These are phyloP conservation scores for Cornus controversa DNA, from an alignment of 148 eudicot genomes.

Conservation along the genomic window DNA sequence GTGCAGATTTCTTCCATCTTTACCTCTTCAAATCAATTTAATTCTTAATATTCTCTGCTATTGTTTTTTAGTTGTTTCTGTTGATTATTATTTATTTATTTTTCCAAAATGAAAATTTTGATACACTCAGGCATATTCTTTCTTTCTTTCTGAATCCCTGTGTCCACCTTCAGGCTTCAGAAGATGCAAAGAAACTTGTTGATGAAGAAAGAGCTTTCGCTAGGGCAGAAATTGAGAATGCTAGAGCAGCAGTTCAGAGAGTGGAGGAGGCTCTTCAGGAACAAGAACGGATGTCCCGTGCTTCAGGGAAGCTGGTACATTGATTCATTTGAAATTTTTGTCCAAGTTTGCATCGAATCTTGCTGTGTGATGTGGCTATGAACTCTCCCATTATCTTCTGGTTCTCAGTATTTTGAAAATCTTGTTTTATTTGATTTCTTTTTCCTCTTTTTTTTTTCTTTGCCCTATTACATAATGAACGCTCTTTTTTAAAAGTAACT, in stretches of 20 bases:
- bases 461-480: not conserved
- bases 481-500: not conserved
- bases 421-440: not conserved
- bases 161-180: constrained; percentile 67
- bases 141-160: not conserved
- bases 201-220: constrained; percentile 97
- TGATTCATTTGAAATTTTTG: not conserved
- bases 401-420: not conserved
- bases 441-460: not conserved
- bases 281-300: constrained; percentile 73
- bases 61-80: not conserved
- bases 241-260: constrained; percentile 95
- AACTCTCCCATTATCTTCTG: not conserved
- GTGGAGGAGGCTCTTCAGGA: constrained; percentile 98
- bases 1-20: not conserved
- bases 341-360: constrained; percentile 1
- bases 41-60: not conserved
- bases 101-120: not conserved
- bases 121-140: not conserved
- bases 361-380: not conserved
- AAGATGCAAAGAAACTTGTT: constrained; percentile 96
- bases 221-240: constrained; percentile 91
- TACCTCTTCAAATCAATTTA: not conserved
- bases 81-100: not conserved
- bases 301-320: constrained; percentile 88